A percentile compares a stretch with the other conserved stretches of the same genome.
These are phyloP conservation scores for Fistulinella cinereoalba DNA, from an alignment of 1,284 basidiomycete genomes.

Conservation along the genomic window DNA sequence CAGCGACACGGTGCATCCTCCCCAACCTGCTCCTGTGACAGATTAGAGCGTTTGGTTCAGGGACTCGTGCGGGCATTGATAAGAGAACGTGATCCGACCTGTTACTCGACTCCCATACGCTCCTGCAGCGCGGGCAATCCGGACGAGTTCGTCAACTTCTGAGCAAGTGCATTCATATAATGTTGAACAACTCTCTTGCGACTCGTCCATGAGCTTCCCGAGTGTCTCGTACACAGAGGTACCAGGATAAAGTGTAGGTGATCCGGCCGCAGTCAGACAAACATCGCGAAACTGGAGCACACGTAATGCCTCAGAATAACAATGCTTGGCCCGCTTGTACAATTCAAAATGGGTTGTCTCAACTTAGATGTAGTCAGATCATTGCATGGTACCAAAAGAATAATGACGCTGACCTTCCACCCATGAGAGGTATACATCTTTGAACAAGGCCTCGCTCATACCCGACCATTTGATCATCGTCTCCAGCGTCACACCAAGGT, in stretches of 20 bases:
- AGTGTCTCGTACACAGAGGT: constrained; percentile 45
- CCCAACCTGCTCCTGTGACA: constrained; percentile 79
- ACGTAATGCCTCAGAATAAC: constrained; percentile 73
- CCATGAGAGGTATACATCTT: constrained; percentile 70
- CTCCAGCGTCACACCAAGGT: constrained; percentile 62
- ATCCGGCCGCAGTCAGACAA: constrained; percentile 47
- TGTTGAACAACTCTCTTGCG: constrained; percentile 65
- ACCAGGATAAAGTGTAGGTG: constrained; percentile 14
- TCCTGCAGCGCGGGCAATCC: constrained; percentile 62
- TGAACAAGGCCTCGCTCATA: constrained; percentile 54
- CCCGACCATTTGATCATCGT: constrained; percentile 72
- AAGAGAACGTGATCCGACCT: constrained; percentile 39
- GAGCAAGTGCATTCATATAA: constrained; percentile 79
- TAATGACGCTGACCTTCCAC: constrained; percentile 59
- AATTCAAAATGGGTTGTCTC: constrained; percentile 77
- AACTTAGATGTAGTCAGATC: constrained; percentile 43
- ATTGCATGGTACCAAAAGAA: not conserved
- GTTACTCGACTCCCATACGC: constrained; percentile 78
- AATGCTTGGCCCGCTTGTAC: constrained; percentile 76
- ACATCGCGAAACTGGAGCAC: constrained; percentile 71
- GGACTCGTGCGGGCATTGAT: not conserved
- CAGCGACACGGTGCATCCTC: constrained; percentile 84
- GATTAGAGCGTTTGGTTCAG: constrained; percentile 2
- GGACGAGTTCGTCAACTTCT: constrained; percentile 69
- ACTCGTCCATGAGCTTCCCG: constrained; percentile 75